Base-by-base conservation (phyloP, 371 early-diverging fungal species). In the Saksenaea vasiformis region DNA sequence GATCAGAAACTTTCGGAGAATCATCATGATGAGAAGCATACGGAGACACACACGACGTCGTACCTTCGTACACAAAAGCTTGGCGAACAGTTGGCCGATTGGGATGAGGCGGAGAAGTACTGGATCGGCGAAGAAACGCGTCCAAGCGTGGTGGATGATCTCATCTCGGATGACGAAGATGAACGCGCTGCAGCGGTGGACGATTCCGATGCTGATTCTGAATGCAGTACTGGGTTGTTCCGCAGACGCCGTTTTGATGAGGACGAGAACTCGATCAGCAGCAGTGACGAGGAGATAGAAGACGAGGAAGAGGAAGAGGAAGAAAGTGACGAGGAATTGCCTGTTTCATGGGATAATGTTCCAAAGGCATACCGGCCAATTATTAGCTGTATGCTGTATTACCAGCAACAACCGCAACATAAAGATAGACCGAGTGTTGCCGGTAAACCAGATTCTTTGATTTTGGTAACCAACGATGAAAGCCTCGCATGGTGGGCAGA, bases 1-100 rank as follows among this genome's bases (percentile, higher is more conserved):
- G 93, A 93, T 68, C 85, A 90, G 27, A 68, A 78, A 44, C 53
- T 86, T 63, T 24, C 26, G 44, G 28, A 41, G 17, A 41, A 51
- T 1, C 24, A 35, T 34, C 61, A 54, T 5, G 54, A 34, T 3
- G 60, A 65, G 26, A 43, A 39, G 28, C 27, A 39, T 1, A 43
- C 55, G 4, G 63, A 61, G 13, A 41, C 44, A 1, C 60, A 59
- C 0, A 71, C 60, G 0, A 39, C 65, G 0, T 82, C 79, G 3
- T 77, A 60, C 24, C 60, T 82, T 28, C 70, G 83, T 27, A 79
- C 78, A 0, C 83, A 82, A 63, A 76, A 77, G 19, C 47, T 87
- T 9, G 70, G 63, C 22, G 85, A 87, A 53, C 76, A 79, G 39
- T 64, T 87, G 55, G 66, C 63, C 15, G 76, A 78, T 53, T 85